phyloP scores from a whole-genome alignment of 768 basidiomycete genomes.

The Boletus rubroflammeus region DNA sequence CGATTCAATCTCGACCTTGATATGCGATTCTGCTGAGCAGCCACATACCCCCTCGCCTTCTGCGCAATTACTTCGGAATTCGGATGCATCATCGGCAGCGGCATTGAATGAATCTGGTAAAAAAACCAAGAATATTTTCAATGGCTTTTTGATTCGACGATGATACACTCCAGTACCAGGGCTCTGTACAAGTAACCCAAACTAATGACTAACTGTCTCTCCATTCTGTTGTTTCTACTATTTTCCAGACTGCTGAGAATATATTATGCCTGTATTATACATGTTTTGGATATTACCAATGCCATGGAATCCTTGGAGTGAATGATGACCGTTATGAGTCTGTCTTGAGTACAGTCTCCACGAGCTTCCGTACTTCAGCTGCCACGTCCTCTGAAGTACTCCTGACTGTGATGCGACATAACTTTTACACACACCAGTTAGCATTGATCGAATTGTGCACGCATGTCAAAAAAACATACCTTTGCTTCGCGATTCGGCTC shows the following conservation, averaged over 20 bases:
- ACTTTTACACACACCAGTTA: slow-evolving; percentile 39
- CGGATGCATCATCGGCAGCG: slow-evolving; percentile 2
- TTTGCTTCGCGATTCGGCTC: slow-evolving; percentile 97
- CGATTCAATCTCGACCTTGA: slow-evolving; percentile 46
- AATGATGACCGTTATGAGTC: slow-evolving; percentile 15
- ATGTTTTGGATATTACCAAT: slow-evolving; percentile 13
- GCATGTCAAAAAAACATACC: slow-evolving; percentile 41
- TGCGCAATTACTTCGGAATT: slow-evolving; percentile 1
- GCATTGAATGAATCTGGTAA: slow-evolving; percentile 22
- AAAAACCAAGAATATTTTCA: slow-evolving; percentile 40
- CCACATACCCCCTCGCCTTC: slow-evolving; percentile 5
- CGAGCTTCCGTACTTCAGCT: slow-evolving; percentile 55
- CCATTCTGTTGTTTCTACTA: background rate
- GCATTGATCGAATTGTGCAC: background rate
- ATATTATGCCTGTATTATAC: slow-evolving; percentile 28
- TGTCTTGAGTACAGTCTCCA: slow-evolving; percentile 39
- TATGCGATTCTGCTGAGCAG: slow-evolving; percentile 10
- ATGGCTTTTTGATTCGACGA: slow-evolving; percentile 37
- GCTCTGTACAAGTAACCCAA: background rate
- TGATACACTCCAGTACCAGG: slow-evolving; percentile 15
- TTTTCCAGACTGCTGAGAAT: slow-evolving; percentile 6
- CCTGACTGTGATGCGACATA: slow-evolving; percentile 90
- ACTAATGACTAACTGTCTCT: background rate
- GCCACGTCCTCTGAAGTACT: slow-evolving; percentile 94
- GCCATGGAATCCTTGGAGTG: slow-evolving; percentile 1